Conservation (phyloP, 306 rosid species). For the Lupinus albus region DNA sequence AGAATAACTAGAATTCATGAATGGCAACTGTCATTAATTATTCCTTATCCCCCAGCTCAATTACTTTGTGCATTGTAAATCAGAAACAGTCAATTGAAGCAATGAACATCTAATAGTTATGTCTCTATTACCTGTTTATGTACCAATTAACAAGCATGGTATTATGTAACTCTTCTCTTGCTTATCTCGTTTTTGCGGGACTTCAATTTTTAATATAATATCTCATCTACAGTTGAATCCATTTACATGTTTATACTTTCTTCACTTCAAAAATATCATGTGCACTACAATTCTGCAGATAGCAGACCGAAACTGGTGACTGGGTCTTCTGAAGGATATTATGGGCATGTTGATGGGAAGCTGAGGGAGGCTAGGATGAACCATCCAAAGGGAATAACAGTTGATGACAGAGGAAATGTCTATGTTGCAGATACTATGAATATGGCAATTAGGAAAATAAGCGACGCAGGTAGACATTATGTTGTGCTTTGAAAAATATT, state of each 20-base stretch:
- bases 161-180: not conserved
- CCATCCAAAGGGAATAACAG: conserved; percentile 83
- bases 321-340: conserved; percentile 83
- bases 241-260: conserved; percentile 15
- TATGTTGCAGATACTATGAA: conserved; percentile 84
- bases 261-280: conserved; percentile 16
- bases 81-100: conserved; percentile 9
- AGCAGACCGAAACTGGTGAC: conserved; percentile 81
- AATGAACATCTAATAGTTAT: not conserved
- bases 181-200: not conserved
- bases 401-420: conserved; percentile 86
- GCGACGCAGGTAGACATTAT: conserved; percentile 66
- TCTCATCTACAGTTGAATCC: not conserved
- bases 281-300: conserved; percentile 56
- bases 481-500: not conserved
- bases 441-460: conserved; percentile 89
- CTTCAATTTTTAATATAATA: no score
- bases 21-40: not conserved
- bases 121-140: not conserved
- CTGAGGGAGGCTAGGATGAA: conserved; percentile 84
- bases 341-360: conserved; percentile 88
- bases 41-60: not conserved
- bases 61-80: conserved; percentile 10
- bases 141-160: no score
- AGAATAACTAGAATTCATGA: not conserved